Evolutionary conservation across 768 basidiomycete genomes (phyloP), one percentile per base, ranked within the genome.

Genomic region (Melanogaster broomeanus): DNA sequence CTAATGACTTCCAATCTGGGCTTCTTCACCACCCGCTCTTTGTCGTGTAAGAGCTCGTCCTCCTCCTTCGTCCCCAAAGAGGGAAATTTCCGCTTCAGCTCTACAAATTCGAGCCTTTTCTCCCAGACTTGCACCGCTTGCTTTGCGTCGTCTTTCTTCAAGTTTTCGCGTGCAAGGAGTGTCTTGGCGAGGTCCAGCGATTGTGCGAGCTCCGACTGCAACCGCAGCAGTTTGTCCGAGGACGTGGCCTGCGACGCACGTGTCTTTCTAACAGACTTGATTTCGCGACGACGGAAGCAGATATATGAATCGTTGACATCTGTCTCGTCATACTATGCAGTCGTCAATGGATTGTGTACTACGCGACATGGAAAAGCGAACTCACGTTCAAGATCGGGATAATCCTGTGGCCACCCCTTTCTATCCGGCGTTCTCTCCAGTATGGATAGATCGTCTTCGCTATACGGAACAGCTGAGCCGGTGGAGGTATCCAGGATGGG

Each of bases 251-350:
- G 95, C 1, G 88, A 88, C 13, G 93, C 87, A 8, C 96, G 85
- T 9, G 96, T 98, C 74, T 98, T 98, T 55, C 97, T 85, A 40
- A 92, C 82, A 4, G 91, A 85, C 67, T 98, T 98, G 70, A 89
- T 87, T 67, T 98, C 96, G 48, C 95, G 87, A 53, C 94, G 81
- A 33, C 97, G 84, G 79, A 99, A 99, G 71, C 97, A 99, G 40
- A 98, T 89, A 57, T 98, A 98, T 0, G 96, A 95, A 61, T 96
- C 94, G 49, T 91, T 79, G 41, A 86, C 86, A 67, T 97, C 93
- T 18, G 88, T 80, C 72, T 98, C 95, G 67, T 98, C 94, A 61
- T 82, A 87, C 88, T 91, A 37, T 5, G 35, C 2, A 39, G 21
- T 5, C 4, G 13, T 59, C 40, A 58, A 51, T 25, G 6, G 15